Base-by-base conservation (phyloP, 2,329 filamentous ascomycete genomes). In the Cytospora schulzeri region DNA sequence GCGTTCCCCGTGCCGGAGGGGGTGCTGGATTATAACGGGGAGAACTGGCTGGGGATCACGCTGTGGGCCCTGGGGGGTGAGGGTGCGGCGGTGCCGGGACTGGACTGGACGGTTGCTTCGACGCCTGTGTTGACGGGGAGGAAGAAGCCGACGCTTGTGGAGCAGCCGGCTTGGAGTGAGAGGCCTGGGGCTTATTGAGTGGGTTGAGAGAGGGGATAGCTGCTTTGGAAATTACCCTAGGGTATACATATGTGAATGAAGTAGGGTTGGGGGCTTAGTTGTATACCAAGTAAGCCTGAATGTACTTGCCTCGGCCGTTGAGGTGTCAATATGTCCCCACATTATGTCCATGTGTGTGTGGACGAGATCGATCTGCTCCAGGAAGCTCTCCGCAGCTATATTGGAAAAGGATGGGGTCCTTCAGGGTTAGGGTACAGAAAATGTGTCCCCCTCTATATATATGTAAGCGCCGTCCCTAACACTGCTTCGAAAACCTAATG, bases 1-100 rank as follows among this genome's bases (percentile, higher is more conserved):
- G 78, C 74, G 4, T 92, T 86, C 75, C 88, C 88, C 4, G 84
- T 92, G 9, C 89, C 89, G 0, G 83, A 90, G 75, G 88, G 88
- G 26, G 76, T 92, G 33, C 76, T 90, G 68, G 83, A 92, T 71
- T 88, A 91, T 71, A 79, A 80, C 22, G 89, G 88, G 1, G 81
- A 77, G 50, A 92, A 92, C 70, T 88, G 84, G 71, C 67, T 92
- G 14, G 88, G 81, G 1, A 70, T 92, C n/a, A 85, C 81, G 45
- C 71, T 92, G 29, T 92, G 89, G 89, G 84, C 84, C 1, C 77
- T 87, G 66, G 83, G 86, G 60, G 75, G 76, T 1, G 77, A 73
- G 3, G 86, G 83, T 14, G 86, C 84, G 1, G 83, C 79, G 70
- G 70, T 89, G 24, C 79, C 80, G 11, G 79, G 77, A 5, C 72